Base-by-base conservation (phyloP, 2,329 filamentous ascomycete species). In the Hymenoscyphus infarciens region DNA sequence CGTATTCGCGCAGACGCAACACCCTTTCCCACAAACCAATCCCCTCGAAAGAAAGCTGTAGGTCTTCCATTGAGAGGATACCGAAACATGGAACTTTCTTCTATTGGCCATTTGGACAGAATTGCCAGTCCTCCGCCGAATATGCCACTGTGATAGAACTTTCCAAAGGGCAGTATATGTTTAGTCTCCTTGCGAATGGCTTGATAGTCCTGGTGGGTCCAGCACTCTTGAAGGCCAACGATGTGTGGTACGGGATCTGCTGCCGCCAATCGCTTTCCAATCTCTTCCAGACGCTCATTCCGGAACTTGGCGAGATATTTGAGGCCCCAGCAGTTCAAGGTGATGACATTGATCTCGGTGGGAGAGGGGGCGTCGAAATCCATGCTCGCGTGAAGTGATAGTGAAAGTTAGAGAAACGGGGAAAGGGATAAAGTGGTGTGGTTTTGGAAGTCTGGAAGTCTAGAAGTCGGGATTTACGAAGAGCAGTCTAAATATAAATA, bases 11-110 rank as follows among this genome's bases (percentile, higher is more conserved):
- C 94, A 72, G 85, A 89, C 6, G 94, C 95, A 52, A 98, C 87
- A 16, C 95, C 95, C 75, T 98, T 98, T 0, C 95, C 95, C 10
- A 97, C 93, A 73, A 87, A 98, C 92, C 94, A 98, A 76, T 98
- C 94, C 11, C 95, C 95, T 64, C 94, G 83, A 78, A 89, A 97
- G 77, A 98, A 97, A 4, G 94, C 94, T 10, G 92, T 94, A 5
- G 95, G 95, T 19, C 94, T 85, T 19, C 95, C 95, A 75, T 97
- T 97, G 60, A 99, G 82, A n/a, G 92, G 87, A 74, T 97, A 99
- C 3, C 82, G 82, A 68, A 86, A 83, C 92, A 98, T 96, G 71
- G 83, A 87, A 75, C 88, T 93, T 78, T 96, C 90, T 71, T 91
- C 88, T 67, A 99, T 92, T 25, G 94, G 93, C 92, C 92, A 98